Conservation (phyloP, 2,329 filamentous ascomycete genomes). For the Zasmidium cellare region DNA sequence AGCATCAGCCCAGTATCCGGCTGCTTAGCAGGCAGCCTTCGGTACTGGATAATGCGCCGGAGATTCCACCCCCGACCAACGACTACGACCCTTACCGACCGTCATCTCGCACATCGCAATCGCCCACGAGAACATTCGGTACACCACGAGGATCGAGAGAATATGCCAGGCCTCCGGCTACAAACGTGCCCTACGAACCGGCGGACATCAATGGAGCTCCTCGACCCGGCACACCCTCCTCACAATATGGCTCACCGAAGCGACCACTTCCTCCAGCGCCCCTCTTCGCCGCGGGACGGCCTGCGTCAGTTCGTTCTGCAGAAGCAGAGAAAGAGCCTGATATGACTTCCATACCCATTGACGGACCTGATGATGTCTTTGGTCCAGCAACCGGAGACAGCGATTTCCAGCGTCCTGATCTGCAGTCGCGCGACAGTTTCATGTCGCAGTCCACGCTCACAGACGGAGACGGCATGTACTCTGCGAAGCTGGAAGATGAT, state of each 20-base stretch:
- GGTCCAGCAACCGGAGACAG: conserved; percentile 60
- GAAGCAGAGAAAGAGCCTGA: conserved; percentile 49
- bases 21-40: conserved; percentile 51
- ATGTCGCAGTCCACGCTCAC: conserved; percentile 62
- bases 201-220: conserved; percentile 86
- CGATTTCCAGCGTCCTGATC: conserved; percentile 53
- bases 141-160: conserved; percentile 55
- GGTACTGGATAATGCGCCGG: conserved; percentile 51
- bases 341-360: conserved; percentile 70
- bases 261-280: conserved; percentile 86
- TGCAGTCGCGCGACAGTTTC: conserved; percentile 65
- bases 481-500: conserved; percentile 58
- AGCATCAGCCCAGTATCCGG: conserved; percentile 40
- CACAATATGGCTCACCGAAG: conserved; percentile 82
- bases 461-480: conserved; percentile 62
- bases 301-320: conserved; percentile 40
- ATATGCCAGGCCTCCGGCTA: conserved; percentile 70
- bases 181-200: conserved; percentile 76
- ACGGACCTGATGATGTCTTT: conserved; percentile 62
- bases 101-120: conserved; percentile 55
- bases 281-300: conserved; percentile 66
- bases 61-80: conserved; percentile 58
- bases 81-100: conserved; percentile 63
- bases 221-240: conserved; percentile 85
- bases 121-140: conserved; percentile 42